Percentiles rank a stretch among this genome's conserved stretches.
Conservation (phyloP, 2,329 filamentous ascomycete genomes). For the Emergomyces orientalis region DNA sequence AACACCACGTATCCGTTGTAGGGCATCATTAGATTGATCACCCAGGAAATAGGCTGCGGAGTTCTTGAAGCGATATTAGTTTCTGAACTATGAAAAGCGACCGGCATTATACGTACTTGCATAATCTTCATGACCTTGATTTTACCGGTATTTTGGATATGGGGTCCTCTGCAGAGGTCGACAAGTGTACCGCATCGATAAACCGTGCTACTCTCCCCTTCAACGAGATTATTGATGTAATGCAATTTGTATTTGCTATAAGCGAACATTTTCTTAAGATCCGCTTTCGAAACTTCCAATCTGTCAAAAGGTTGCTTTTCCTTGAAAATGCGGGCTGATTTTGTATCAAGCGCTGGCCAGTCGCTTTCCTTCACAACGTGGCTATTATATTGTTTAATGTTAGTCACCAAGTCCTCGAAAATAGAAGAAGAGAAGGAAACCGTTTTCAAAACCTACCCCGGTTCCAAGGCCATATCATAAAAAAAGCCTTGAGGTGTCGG, state of each 20-base stretch:
- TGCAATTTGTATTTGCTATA: slow-evolving; percentile 99
- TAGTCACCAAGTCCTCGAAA: slow-evolving; percentile 5
- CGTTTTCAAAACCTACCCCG: slow-evolving; percentile 39
- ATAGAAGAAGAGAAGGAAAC: not conserved
- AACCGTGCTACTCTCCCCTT: slow-evolving; percentile 84
- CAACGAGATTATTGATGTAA: slow-evolving; percentile 91
- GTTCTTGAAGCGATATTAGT: slow-evolving; percentile 43
- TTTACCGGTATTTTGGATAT: slow-evolving; percentile 84
- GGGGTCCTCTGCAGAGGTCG: slow-evolving; percentile 89
- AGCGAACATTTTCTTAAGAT: slow-evolving; percentile 89
- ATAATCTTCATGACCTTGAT: slow-evolving; percentile 93
- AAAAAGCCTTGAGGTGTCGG: slow-evolving; percentile 90
- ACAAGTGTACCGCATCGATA: slow-evolving; percentile 91
- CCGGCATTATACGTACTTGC: slow-evolving; percentile 47
- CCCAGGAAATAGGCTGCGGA: slow-evolving; percentile 86
- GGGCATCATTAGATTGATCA: slow-evolving; percentile 83
- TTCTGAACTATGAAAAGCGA: slow-evolving; percentile 22
- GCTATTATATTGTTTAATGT: slow-evolving; percentile 31
- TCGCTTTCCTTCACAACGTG: slow-evolving; percentile 61
- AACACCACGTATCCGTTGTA: slow-evolving; percentile 93
- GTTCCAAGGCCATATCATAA: slow-evolving; percentile 86
- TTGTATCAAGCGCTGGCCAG: slow-evolving; percentile 73
- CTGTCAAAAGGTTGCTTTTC: slow-evolving; percentile 95
- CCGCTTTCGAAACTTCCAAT: slow-evolving; percentile 77
- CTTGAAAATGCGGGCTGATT: slow-evolving; percentile 78